These are phyloP conservation scores for Yamadazyma jaroonii DNA, from an alignment of 1,139 yeast genomes.

Conservation along the genomic window DNA sequence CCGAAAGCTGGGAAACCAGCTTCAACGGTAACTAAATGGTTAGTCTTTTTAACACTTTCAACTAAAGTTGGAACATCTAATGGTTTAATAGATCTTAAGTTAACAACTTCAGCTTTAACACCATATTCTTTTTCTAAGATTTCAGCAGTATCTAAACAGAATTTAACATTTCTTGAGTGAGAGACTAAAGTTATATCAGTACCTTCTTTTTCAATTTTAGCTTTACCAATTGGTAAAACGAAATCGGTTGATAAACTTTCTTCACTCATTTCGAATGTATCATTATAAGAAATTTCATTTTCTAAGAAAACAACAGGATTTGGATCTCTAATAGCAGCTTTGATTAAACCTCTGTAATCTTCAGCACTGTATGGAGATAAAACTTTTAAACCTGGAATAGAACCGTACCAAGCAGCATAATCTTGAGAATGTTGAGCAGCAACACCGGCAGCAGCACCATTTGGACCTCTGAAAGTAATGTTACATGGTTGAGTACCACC, in stretches of 20 bases:
- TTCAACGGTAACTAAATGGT: constrained; percentile 94
- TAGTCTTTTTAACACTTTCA: constrained; percentile 92
- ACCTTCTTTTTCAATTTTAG: constrained; percentile 93
- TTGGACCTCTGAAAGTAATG: constrained; percentile 98
- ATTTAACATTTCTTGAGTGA: constrained; percentile 87
- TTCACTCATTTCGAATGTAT: constrained; percentile 83
- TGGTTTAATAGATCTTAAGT: constrained; percentile 96
- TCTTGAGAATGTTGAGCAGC: constrained; percentile 99
- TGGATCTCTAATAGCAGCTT: constrained; percentile 97
- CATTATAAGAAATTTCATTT: constrained; percentile 94
- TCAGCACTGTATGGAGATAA: constrained; percentile 93
- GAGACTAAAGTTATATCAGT: constrained; percentile 85
- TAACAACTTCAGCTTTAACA: constrained; percentile 88
- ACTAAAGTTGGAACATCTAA: constrained; percentile 85
- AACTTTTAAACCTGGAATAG: constrained; percentile 97
- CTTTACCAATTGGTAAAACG: constrained; percentile 90
- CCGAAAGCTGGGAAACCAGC: constrained; percentile 98
- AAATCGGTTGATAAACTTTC: constrained; percentile 88
- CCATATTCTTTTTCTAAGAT: constrained; percentile 78
- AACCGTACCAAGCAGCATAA: constrained; percentile 96
- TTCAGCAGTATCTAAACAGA: constrained; percentile 89
- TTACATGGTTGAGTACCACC: constrained; percentile 98
- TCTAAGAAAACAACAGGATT: constrained; percentile 96
- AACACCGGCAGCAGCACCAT: constrained; percentile 99
- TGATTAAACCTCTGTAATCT: constrained; percentile 93